These are phyloP conservation scores for Cutaneotrichosporon mucoides DNA, from an alignment of 1,284 basidiomycete genomes.

Conservation along the genomic window DNA sequence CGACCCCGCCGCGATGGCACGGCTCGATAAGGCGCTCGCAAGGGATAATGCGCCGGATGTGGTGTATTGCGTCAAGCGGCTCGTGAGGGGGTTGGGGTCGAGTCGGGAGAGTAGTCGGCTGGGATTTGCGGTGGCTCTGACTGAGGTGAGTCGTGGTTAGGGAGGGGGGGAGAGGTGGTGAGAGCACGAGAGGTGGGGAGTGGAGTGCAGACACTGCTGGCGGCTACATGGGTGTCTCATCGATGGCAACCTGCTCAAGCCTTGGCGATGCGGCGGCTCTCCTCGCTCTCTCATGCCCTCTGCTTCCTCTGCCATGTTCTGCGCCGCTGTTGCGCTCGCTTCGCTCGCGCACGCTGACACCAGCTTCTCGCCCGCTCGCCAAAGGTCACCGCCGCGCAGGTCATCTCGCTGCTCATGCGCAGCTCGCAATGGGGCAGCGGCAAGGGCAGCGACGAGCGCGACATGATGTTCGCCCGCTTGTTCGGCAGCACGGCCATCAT, in stretches of 20 bases:
- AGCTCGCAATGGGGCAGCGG: conserved; percentile 64
- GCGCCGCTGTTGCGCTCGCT: no score
- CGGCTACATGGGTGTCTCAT: no score
- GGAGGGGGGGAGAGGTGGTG: no score
- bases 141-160: conserved; percentile 66
- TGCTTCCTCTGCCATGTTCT: no score
- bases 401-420: conserved; percentile 67
- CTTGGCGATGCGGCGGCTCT: no score
- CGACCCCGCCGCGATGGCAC: conserved; percentile 40
- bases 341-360: background rate
- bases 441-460: conserved; percentile 85
- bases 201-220: no score
- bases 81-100: conserved; percentile 82
- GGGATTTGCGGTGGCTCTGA: conserved; percentile 92
- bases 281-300: no score
- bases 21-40: conserved; percentile 51
- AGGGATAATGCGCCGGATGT: conserved; percentile 77
- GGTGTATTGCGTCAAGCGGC: conserved; percentile 76
- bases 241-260: no score
- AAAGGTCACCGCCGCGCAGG: conserved; percentile 71
- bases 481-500: conserved; percentile 82
- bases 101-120: conserved; percentile 87
- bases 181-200: no score
- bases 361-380: conserved; percentile 76
- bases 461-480: conserved; percentile 83